Base-by-base conservation (phyloP, 768 basidiomycete genomes). In the Macrolepiota dolichaula region DNA sequence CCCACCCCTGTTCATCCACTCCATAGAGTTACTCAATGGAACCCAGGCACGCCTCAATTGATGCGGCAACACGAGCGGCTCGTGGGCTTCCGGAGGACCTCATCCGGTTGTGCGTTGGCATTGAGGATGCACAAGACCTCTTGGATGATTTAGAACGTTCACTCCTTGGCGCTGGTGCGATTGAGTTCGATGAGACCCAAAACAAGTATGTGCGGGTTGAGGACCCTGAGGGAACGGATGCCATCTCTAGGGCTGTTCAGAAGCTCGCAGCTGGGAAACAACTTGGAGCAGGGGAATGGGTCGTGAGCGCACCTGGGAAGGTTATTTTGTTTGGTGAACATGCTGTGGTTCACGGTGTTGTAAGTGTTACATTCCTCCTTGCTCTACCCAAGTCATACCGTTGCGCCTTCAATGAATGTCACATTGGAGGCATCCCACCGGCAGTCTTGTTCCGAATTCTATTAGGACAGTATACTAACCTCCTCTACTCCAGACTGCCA, bases 251-350 rank as follows among this genome's bases (percentile, higher is more conserved):
- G 47, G 90, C 89, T 10, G 86, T 91, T n/a, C 82, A 89, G 72
- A 86, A 85, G 70, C 77, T 92, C 46, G 52, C 59, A 10, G 46
- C 19, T 49, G 59, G 46, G 24, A 68, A 81, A 52, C 68, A 73
- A 66, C 72, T 66, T 62, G 69, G 60, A 27, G 73, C 76, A 51
- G 42, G 65, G 42, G 89, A 91, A 69, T 92, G 92, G 87, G 82
- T 97, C 55, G 88, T 98, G 61, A 95, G 94, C 60, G 94, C 97
- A 2, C 97, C 97, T 7, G 97, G 97, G 25, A 99, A 99, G 71
- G 92, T 98, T 61, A 98, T 99, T 65, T 73, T 99, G 63, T 99
- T 98, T 66, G 97, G 97, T 51, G 97, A 99, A 75, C 97, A 99
- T 73, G 96, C 97, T 17, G 97, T 99, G 54, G 97, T 99, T 19